Evolutionary conservation across 192 early-diverging fungal genomes (phyloP), one percentile per base, ranked within the genome.

Genomic region (Phycomyces nitens): DNA sequence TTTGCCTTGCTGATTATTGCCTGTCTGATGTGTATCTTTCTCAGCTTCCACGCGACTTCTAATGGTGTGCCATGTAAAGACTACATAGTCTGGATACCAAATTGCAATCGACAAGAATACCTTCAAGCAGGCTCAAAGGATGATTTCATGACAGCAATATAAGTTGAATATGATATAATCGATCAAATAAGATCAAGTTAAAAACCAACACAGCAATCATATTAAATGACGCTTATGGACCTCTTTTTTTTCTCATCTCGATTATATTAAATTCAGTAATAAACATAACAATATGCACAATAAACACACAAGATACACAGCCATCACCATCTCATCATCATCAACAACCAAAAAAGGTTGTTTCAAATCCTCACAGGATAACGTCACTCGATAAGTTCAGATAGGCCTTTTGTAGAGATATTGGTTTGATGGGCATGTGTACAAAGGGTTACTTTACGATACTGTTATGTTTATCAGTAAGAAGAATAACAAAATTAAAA

Each of bases 31-130:
- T 60, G 58, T 29, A 42, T 60, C 14, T 44, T 60, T 22, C 24
- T 60, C 26, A 60, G 44, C 27, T 60, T 47, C 23, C 23, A 47
- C 24, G 24, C 18, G 26, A 47, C 58, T n/a, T 26, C 58, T 10
- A 60, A 7, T 34, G 29, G 29, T 7, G 3, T 5, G 29, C 29
- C 26, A 27, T 60, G 58, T n/a, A 47, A 40, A 47, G 41, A 60
- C 47, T 26, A 49, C 43, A 60, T 60, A 12, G 27, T 60, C 18
- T 60, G 43, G 42, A 60, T 60, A 14, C 58, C 58, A 14, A 60
- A 42, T 3, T 60, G 58, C n/a, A 60, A 60, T 44, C 22, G 24
- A 16, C 24, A 60, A 60, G 58, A 60, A 49, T 59, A 59, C 11
- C 5, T 56, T 29, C 11, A 56, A 29, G 54, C 39, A 40, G 34